A percentile compares a stretch with the other conserved stretches of the same genome.
These are phyloP conservation scores for Hypoxylon subgilvum DNA, from an alignment of 495 filamentous ascomycete species.

Conservation along the genomic window DNA sequence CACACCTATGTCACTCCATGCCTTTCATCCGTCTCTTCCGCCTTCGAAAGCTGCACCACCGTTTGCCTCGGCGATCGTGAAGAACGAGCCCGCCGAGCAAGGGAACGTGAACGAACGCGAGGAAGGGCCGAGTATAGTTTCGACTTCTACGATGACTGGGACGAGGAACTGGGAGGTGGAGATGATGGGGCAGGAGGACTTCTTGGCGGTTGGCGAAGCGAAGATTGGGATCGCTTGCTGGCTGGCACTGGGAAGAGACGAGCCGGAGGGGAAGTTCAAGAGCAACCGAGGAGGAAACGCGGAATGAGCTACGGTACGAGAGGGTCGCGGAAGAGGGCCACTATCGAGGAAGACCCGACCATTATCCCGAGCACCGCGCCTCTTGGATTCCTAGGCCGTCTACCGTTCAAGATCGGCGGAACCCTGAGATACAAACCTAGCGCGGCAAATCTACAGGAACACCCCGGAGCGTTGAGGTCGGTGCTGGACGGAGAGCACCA, in stretches of 20 bases:
- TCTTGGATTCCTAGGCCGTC: constrained; percentile 81
- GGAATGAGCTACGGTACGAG: constrained; percentile 90
- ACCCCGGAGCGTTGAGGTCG: constrained; percentile 63
- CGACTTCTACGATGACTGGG: constrained; percentile 99
- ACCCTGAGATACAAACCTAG: constrained; percentile 86
- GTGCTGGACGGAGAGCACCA: constrained; percentile 66
- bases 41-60: constrained; percentile 71
- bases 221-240: constrained; percentile 86
- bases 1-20: constrained; percentile 87
- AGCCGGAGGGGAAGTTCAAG: constrained; percentile 51
- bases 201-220: constrained; percentile 72
- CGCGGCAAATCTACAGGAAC: constrained; percentile 88
- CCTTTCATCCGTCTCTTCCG: constrained; percentile 66
- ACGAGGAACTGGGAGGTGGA: constrained; percentile 71
- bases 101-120: constrained; percentile 60
- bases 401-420: constrained; percentile 86
- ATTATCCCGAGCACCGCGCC: constrained; percentile 87
- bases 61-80: constrained; percentile 76
- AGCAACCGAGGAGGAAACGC: constrained; percentile 74
- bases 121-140: constrained; percentile 82
- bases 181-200: constrained; percentile 61
- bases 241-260: constrained; percentile 70
- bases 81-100: constrained; percentile 71
- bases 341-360: constrained; percentile 78
- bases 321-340: constrained; percentile 68